Evolutionary conservation across 2,329 filamentous ascomycete genomes (phyloP).

Genomic region (Pseudogymnoascus sp.): DNA sequence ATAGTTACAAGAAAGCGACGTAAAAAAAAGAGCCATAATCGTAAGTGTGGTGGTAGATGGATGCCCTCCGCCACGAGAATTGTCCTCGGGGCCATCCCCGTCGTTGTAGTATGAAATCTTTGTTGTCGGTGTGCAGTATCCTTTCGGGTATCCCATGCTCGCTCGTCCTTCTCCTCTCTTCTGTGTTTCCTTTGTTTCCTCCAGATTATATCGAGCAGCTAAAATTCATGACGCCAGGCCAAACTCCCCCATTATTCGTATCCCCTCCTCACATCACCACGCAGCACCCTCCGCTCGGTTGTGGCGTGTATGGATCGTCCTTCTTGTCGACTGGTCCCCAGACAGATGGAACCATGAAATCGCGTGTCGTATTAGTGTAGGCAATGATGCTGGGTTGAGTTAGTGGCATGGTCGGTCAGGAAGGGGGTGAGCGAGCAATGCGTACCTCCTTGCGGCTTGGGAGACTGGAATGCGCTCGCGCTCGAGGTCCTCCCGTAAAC

Average conservation of each 20-base stretch:
- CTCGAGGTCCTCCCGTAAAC: conserved; percentile 90
- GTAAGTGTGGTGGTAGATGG: conserved; percentile 11
- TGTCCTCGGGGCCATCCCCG: background rate
- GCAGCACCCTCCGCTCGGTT: conserved; percentile 89
- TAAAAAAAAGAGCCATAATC: conserved; percentile 23
- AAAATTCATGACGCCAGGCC: conserved; percentile 1
- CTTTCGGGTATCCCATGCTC: conserved; percentile 1
- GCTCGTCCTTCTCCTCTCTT: background rate
- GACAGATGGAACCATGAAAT: conserved; percentile 98
- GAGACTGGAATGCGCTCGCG: conserved; percentile 92
- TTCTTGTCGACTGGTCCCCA: conserved; percentile 92
- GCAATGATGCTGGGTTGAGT: conserved; percentile 71
- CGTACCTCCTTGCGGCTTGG: conserved; percentile 80
- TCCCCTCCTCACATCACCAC: conserved; percentile 66
- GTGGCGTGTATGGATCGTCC: conserved; percentile 97
- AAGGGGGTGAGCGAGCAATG: background rate
- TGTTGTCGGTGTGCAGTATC: background rate
- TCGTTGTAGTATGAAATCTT: background rate
- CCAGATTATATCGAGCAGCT: background rate
- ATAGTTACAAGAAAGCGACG: conserved; percentile 10
- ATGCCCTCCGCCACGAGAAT: background rate
- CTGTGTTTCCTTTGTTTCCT: background rate
- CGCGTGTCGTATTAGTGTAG: conserved; percentile 95
- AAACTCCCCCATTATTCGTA: conserved; percentile 8
- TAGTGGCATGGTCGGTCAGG: conserved; percentile 10